phyloP scores from a whole-genome alignment of 345 rosid genomes.

The Rhizophora apiculata region DNA sequence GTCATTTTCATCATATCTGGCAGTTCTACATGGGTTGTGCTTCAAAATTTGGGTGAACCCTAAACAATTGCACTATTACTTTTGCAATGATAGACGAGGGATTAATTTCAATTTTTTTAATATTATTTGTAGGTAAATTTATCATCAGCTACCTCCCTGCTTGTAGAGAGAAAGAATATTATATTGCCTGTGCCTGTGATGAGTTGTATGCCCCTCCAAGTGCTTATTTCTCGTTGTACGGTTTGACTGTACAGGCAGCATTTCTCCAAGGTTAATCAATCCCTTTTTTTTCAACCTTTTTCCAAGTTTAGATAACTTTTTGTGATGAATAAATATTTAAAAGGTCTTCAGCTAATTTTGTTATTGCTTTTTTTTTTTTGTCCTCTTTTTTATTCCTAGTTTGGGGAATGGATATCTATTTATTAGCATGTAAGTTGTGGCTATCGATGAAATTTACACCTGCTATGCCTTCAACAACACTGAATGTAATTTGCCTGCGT shows the following conservation, averaged over 20 bases:
- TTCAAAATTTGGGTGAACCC: too few species aligned
- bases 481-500: too few species aligned
- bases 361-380: neutral
- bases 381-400: neutral
- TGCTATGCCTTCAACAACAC: neutral
- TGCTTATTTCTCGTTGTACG: slow-evolving; percentile 85
- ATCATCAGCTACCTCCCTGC: slow-evolving; percentile 66
- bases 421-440: too few species aligned
- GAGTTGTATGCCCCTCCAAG: slow-evolving; percentile 93
- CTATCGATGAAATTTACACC: neutral
- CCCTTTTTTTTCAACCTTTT: neutral
- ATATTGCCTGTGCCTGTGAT: slow-evolving; percentile 82
- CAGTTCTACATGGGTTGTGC: neutral
- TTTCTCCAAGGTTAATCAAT: slow-evolving; percentile 72
- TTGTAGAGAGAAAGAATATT: slow-evolving; percentile 83
- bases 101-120: too few species aligned
- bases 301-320: too few species aligned
- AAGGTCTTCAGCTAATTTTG: too few species aligned
- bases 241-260: slow-evolving; percentile 85
- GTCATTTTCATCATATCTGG: neutral
- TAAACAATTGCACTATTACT: too few species aligned
- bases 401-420: too few species aligned
- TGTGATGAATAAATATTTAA: too few species aligned
- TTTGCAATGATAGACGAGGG: too few species aligned
- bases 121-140: slow-evolving; percentile 64